phyloP scores from a whole-genome alignment of 306 rosid genomes.

The Vigna unguiculata region DNA sequence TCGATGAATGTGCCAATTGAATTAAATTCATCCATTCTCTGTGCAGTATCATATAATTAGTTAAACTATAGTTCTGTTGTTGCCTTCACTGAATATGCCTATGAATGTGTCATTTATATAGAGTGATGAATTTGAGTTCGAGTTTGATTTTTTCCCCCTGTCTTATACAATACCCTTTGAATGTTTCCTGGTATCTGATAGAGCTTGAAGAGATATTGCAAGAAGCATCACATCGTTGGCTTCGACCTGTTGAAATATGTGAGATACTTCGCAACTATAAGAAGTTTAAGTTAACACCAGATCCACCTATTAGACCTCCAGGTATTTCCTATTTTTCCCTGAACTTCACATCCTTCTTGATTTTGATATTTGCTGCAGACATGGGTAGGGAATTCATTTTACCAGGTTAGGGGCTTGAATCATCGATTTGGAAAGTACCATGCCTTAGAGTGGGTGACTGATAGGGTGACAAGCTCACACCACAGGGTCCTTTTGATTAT shows the following conservation, averaged over 20 bases:
- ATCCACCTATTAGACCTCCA: constrained; percentile 69
- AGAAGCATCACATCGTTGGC: constrained; percentile 77
- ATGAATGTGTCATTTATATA: background rate
- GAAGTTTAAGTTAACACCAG: constrained; percentile 59
- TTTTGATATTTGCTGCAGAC: background rate
- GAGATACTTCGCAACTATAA: constrained; percentile 71
- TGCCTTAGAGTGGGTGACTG: too few relatives aligned
- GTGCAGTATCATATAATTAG: background rate
- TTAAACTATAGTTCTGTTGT: background rate
- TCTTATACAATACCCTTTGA: background rate
- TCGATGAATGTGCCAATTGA: constrained; percentile 1
- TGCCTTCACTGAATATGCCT: background rate
- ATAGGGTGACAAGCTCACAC: too few relatives aligned
- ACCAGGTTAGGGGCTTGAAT: background rate
- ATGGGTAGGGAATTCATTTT: constrained; percentile 11
- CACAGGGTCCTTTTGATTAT: too few relatives aligned
- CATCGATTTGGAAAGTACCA: background rate
- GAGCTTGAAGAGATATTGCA: constrained; percentile 56
- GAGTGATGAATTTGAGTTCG: background rate
- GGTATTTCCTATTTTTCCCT: constrained; percentile 47
- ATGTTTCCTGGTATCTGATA: constrained; percentile 36
- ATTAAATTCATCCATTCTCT: background rate
- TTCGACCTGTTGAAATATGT: constrained; percentile 74
- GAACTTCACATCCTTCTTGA: background rate
- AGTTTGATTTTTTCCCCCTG: background rate